Base-by-base conservation (phyloP, 768 basidiomycete genomes). In the Trametes cubensis region DNA sequence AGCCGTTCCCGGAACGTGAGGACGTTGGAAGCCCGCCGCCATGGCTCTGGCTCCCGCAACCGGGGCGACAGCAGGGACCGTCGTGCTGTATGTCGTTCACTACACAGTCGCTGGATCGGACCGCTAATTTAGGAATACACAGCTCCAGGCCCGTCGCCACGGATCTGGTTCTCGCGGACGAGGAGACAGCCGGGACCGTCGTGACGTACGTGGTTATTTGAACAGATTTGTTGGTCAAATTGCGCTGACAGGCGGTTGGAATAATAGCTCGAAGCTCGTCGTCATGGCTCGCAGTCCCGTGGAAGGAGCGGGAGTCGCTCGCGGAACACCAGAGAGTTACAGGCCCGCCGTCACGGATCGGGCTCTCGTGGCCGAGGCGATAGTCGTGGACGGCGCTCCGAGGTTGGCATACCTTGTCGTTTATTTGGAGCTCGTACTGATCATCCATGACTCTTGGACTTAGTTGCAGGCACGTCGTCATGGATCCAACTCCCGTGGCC, bases 301-400 rank as follows among this genome's bases (percentile, higher is more conserved):
- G 55, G 51, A 6, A 28, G 62, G 25, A 21, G 55, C 25, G 45
- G 40, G 8, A 51, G 50, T 21, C 51, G 25, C 34, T 40, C 42
- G 14, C 55, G 54, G 21, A 28, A 20, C 34, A 20, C 25, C 38
- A 44, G 54, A 18, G 41, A 41, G 62, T 49, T 45, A 3, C 34
- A 56, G 40, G 45, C 63, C 28, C 63, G 58, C 40, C 49, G 63
- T n/a, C 58, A 64, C 26, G 53, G 63, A 11, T 55, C 53, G 18
- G 52, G 41, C 25, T 58, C 51, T 45, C 56, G 57, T 18, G 51
- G 57, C 7, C 56, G 57, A 41, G 45, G 54, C 18, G 45, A 49
- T 10, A 49, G 48, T 34, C 34, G 26, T 46, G 59, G 14, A 34
- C 34, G 58, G 15, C 48, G 49, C 44, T 23, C 28, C 18, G 20